phyloP scores from a whole-genome alignment of 495 filamentous ascomycete species.

The Glutinoglossum americanum region DNA sequence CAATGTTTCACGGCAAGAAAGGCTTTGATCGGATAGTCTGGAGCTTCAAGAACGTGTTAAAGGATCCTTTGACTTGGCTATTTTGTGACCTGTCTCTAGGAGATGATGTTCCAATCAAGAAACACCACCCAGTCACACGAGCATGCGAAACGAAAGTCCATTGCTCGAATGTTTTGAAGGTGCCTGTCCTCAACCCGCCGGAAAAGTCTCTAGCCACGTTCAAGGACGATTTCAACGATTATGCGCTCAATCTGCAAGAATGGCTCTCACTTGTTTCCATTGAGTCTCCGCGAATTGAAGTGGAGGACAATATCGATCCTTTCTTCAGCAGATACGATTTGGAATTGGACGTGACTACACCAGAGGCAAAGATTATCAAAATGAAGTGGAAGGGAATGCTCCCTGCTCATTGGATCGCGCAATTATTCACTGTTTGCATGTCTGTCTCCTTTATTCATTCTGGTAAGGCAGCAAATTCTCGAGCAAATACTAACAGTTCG shows the following conservation, averaged over 20 bases:
- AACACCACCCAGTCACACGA: not conserved
- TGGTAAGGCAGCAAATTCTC: not conserved
- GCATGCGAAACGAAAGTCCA: not conserved
- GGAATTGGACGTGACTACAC: slow-evolving; percentile 22
- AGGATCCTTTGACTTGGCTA: slow-evolving; percentile 52
- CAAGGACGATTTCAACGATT: slow-evolving; percentile 30
- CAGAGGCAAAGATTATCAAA: not conserved
- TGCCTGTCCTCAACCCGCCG: not conserved
- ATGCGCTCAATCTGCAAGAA: slow-evolving; percentile 47
- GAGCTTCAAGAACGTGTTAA: slow-evolving; percentile 67
- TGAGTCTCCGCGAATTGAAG: slow-evolving; percentile 45
- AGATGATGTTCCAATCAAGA: not conserved
- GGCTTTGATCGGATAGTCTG: slow-evolving; percentile 70
- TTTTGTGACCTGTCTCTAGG: slow-evolving; percentile 39
- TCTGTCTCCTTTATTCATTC: not conserved
- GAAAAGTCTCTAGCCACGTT: not conserved
- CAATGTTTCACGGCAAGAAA: slow-evolving; percentile 81
- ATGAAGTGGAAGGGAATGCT: slow-evolving; percentile 3
- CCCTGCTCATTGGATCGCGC: slow-evolving; percentile 4
- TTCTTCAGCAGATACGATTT: slow-evolving; percentile 65
- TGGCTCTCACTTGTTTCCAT: slow-evolving; percentile 63
- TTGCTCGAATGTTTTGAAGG: not conserved
- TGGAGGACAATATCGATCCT: slow-evolving; percentile 50
- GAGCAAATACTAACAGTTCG: not conserved
- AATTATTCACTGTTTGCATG: slow-evolving; percentile 1